Percentiles rank a stretch among this genome's conserved stretches.
Conservation (phyloP, 23 red algal genomes). For the Chondrus crispus region DNA sequence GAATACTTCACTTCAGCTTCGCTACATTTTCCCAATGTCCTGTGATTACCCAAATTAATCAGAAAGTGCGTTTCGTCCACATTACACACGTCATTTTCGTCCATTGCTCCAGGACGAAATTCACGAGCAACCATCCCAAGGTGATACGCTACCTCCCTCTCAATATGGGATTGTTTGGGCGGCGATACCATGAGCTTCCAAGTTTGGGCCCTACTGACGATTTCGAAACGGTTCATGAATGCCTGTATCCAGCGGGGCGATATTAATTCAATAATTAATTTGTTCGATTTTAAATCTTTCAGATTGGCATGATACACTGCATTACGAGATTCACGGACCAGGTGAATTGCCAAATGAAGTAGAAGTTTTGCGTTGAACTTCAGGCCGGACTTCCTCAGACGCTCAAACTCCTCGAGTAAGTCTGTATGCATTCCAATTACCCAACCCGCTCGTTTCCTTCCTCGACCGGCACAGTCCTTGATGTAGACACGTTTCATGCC, state of each 20-base stretch:
- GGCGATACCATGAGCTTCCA: constrained; percentile 20
- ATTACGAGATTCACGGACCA: background rate
- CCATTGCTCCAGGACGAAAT: background rate
- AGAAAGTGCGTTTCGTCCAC: constrained; percentile 6
- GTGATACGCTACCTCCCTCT: background rate
- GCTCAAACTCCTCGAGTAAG: constrained; percentile 11
- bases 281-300: background rate
- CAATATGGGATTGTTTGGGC: constrained; percentile 2
- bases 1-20: background rate
- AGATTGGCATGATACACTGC: background rate
- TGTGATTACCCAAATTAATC: constrained; percentile 26
- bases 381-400: background rate
- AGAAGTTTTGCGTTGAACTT: background rate
- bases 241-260: background rate
- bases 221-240: background rate
- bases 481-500: background rate
- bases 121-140: background rate
- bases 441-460: background rate
- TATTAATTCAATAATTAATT: background rate
- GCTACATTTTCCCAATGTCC: background rate
- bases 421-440: background rate
- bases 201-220: background rate
- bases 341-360: background rate
- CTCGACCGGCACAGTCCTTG: background rate
- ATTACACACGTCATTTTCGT: background rate